Evolutionary conservation across 176 grass and related monocot species (phyloP).

Genomic region (Olyra latifolia): DNA sequence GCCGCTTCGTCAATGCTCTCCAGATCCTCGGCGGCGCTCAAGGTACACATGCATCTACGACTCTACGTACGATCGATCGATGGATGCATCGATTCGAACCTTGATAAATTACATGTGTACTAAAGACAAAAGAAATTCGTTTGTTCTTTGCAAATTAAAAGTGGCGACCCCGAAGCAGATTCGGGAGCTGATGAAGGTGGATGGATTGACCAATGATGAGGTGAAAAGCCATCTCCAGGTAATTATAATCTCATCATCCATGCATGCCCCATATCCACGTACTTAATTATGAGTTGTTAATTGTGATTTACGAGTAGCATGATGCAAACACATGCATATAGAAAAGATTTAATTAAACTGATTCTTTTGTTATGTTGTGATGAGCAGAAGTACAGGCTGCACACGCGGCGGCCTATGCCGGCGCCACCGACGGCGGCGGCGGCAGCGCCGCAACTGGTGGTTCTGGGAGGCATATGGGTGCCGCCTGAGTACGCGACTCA

Average conservation of each 20-base stretch:
- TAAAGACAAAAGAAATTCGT: conserved; percentile 22
- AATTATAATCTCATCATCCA: conserved; percentile 44
- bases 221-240: conserved; percentile 99
- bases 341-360: not conserved
- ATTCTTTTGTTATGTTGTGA: not conserved
- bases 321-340: not conserved
- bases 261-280: not conserved
- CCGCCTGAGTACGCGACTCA: conserved; percentile 78
- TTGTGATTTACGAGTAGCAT: not conserved
- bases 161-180: conserved; percentile 98
- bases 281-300: conserved; percentile 11
- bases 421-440: conserved; percentile 30
- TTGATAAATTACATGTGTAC: not conserved
- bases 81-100: not conserved
- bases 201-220: conserved; percentile 96
- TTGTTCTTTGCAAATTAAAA: conserved; percentile 37
- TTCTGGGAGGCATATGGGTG: conserved; percentile 89
- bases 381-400: conserved; percentile 86
- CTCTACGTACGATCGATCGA: not conserved
- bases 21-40: conserved; percentile 97
- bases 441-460: conserved; percentile 66
- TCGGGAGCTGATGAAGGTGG: conserved; percentile 91
- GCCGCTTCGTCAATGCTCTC: conserved; percentile 95
- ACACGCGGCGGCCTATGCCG: conserved; percentile 71
- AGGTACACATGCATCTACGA: conserved; percentile 40